A percentile compares a stretch with the other conserved stretches of the same genome.
phyloP scores from a whole-genome alignment of 495 filamentous ascomycete genomes.

The Aspergillus conjunctus region DNA sequence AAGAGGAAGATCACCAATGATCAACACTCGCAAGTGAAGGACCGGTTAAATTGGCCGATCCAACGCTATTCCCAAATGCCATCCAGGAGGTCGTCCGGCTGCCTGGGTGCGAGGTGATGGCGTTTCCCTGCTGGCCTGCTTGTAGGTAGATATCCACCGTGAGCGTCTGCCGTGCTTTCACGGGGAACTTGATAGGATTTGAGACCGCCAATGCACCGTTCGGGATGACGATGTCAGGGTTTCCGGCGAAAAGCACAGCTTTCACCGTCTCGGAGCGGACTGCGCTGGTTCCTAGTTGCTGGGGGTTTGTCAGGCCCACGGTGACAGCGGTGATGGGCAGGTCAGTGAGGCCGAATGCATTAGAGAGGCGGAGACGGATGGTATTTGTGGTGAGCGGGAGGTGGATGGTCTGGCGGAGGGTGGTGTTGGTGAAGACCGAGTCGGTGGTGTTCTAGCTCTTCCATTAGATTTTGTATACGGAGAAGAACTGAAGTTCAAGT shows the following conservation, averaged over 20 bases:
- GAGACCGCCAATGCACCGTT: constrained; percentile 61
- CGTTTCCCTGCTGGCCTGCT: constrained; percentile 55
- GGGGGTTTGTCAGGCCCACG: constrained; percentile 56
- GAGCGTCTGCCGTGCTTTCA: constrained; percentile 51
- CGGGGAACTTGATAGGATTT: constrained; percentile 61
- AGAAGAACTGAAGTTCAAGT: constrained; percentile 1
- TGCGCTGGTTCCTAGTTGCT: constrained; percentile 52
- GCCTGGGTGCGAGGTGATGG: constrained; percentile 67
- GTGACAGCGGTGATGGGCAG: constrained; percentile 62
- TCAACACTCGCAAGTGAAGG: constrained; percentile 25
- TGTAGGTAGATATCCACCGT: constrained; percentile 61
- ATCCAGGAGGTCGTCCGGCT: constrained; percentile 67
- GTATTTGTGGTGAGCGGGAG: constrained; percentile 53
- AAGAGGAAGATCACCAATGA: constrained; percentile 31
- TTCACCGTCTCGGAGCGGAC: constrained; percentile 54
- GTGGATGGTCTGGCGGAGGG: constrained; percentile 68
- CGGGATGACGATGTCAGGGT: constrained; percentile 54
- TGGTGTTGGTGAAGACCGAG: constrained; percentile 53
- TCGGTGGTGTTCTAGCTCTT: constrained; percentile 13
- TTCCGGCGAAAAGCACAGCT: constrained; percentile 59
- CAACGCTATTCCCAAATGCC: constrained; percentile 55
- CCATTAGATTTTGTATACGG: neutral
- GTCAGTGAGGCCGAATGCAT: constrained; percentile 64
- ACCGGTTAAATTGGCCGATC: constrained; percentile 47
- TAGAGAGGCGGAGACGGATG: constrained; percentile 66